Conservation (phyloP, 2,329 filamentous ascomycete species). For the Hortaea sp. region DNA sequence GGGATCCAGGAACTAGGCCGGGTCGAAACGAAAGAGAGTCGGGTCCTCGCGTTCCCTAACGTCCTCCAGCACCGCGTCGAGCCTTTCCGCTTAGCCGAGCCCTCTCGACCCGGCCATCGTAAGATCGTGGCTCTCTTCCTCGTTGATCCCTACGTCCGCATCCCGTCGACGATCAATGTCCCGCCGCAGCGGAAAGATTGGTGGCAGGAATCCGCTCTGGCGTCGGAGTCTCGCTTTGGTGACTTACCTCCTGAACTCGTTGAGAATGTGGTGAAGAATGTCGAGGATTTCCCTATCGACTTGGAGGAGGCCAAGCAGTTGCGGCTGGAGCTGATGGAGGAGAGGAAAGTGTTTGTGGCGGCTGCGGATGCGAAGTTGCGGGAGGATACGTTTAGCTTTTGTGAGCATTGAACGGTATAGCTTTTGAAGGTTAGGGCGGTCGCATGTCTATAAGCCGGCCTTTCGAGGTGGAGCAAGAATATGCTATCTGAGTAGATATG, state of each 20-base stretch:
- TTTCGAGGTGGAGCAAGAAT: too few relatives aligned
- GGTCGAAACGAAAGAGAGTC: not conserved
- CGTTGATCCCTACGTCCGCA: conserved; percentile 44
- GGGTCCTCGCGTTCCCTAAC: conserved; percentile 39
- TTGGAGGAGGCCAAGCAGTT: conserved; percentile 15
- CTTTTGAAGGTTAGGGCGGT: not conserved
- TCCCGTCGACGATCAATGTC: conserved; percentile 44
- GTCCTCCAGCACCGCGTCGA: conserved; percentile 42
- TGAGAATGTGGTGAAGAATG: conserved; percentile 16
- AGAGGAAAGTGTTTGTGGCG: conserved; percentile 5
- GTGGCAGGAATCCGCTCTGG: conserved; percentile 21
- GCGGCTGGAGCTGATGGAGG: conserved; percentile 20
- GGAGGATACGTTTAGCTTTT: conserved; percentile 17
- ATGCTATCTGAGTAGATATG: too few relatives aligned
- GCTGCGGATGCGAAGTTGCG: too few relatives aligned
- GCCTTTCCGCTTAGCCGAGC: conserved; percentile 41
- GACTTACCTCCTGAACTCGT: conserved; percentile 13
- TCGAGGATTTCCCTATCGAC: conserved; percentile 19
- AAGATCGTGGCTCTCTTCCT: conserved; percentile 50
- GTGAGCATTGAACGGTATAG: conserved; percentile 17
- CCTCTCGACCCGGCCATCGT: conserved; percentile 28
- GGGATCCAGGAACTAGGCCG: conserved; percentile 10
- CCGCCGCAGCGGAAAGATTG: conserved; percentile 42
- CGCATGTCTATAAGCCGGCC: too few relatives aligned
- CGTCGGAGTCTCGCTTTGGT: conserved; percentile 7